These are phyloP conservation scores for Esteya vermicola DNA, from an alignment of 2,329 filamentous ascomycete genomes.

Conservation along the genomic window DNA sequence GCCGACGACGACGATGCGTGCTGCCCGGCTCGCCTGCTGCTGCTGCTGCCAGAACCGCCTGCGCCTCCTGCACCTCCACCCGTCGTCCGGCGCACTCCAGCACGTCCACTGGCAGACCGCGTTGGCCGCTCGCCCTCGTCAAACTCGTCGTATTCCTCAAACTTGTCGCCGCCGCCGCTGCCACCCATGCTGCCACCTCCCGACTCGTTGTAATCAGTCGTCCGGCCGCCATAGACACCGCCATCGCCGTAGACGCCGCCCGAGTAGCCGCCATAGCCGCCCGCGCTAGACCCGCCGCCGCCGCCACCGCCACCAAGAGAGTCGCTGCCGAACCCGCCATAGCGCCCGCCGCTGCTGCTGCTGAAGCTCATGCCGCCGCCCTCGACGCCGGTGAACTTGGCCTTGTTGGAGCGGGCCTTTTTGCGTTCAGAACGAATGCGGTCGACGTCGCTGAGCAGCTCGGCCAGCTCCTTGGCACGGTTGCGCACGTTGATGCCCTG, in stretches of 20 bases:
- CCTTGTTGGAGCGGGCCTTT: slow-evolving; percentile 78
- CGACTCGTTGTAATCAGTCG: slow-evolving; percentile 54
- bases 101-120: slow-evolving; percentile 26
- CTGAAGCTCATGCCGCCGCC: slow-evolving; percentile 48
- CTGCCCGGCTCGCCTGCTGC: slow-evolving; percentile 19
- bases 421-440: slow-evolving; percentile 70
- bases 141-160: slow-evolving; percentile 95
- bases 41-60: slow-evolving; percentile 13
- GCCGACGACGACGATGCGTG: too few relatives aligned
- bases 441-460: slow-evolving; percentile 86
- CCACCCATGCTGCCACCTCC: slow-evolving; percentile 1
- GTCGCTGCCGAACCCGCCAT: slow-evolving; percentile 86
- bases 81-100: slow-evolving; percentile 20
- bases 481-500: slow-evolving; percentile 97
- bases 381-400: slow-evolving; percentile 92
- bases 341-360: slow-evolving; percentile 39
- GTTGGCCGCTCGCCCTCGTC: slow-evolving; percentile 53
- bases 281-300: slow-evolving; percentile 33
- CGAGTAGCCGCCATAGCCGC: slow-evolving; percentile 45
- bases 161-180: slow-evolving; percentile 33
- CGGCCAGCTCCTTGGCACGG: slow-evolving; percentile 85
- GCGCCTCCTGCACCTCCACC: too few relatives aligned
- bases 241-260: slow-evolving; percentile 87
- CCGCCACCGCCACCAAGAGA: slow-evolving; percentile 52
- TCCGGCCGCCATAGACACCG: slow-evolving; percentile 75